Base-by-base conservation (phyloP, 345 rosid species). In the Brassica carinata region DNA sequence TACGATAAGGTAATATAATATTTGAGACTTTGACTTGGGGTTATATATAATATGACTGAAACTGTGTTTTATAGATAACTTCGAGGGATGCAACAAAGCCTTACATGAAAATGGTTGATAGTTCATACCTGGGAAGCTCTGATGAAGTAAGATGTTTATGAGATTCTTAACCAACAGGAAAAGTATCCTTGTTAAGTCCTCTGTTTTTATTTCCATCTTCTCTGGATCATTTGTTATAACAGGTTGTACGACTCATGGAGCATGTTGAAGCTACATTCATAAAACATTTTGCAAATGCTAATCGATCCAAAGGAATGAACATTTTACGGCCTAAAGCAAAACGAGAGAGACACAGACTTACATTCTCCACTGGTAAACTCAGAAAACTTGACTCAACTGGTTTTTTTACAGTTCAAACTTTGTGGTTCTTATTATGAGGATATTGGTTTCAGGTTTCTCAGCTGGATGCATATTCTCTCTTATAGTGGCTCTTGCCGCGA, bases 41-140 rank as follows among this genome's bases (percentile, higher is more conserved):
- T 72, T 38, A 38, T 38, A 34, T 34, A 63, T 63, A 38, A 6
- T 29, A 40, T 57, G 30, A 66, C 76, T 81, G 55, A 14, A 65
- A 77, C 38, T 4, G 31, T 81, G 65, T 58, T 27, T 36, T 78
- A 71, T 83, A 93, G 97, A 76, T 89, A 76, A 86, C 95, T 58
- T 80, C 68, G 29, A 82, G 95, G 78, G 84, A 77, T 55, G 98
- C 92, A 15, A 84, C 90, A 0, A 90, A 78, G 72, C 15, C 81
- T 81, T 94, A 91, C 90, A 75, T 90, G 78, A 71, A 80, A 11
- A 81, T 89, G 86, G 92, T 94, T 85, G 97, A 94, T 68, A 76
- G 66, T 70, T 94, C 97, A 55, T 83, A 58, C 26, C 86, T 94
- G n/a, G 94, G 97, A 43, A 91, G 81, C 85, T 91, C 90, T 51